These are phyloP conservation scores for Cladosporium oxysporum DNA, from an alignment of 2,329 filamentous ascomycete genomes.

Conservation along the genomic window DNA sequence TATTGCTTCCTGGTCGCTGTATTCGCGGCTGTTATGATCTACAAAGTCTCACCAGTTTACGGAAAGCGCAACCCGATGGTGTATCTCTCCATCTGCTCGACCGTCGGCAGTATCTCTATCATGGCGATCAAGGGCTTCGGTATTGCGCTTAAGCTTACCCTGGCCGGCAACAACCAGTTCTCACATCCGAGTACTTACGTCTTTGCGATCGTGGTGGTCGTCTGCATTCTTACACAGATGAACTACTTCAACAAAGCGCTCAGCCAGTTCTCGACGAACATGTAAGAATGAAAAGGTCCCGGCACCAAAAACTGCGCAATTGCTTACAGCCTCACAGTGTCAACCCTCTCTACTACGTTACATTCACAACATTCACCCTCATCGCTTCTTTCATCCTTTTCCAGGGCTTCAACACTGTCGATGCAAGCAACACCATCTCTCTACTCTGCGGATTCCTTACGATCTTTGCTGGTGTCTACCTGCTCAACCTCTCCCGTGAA, in stretches of 20 bases:
- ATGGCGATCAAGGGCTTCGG: constrained; percentile 99
- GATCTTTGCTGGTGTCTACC: constrained; percentile 93
- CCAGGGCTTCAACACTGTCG: constrained; percentile 91
- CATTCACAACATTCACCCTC: constrained; percentile 91
- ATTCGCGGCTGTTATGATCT: constrained; percentile 94
- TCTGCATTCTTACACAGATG: constrained; percentile 98
- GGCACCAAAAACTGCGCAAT: background rate
- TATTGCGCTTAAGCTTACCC: constrained; percentile 92
- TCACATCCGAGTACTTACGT: constrained; percentile 93
- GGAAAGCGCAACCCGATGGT: constrained; percentile 95
- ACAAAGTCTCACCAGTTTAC: constrained; percentile 83
- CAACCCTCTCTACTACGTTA: constrained; percentile 96
- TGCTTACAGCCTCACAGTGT: constrained; percentile 58
- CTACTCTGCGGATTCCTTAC: constrained; percentile 89
- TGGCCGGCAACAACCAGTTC: constrained; percentile 93
- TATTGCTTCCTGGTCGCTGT: constrained; percentile 79
- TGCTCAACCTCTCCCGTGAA: constrained; percentile 89
- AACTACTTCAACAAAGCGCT: constrained; percentile 99
- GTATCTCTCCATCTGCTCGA: constrained; percentile 96
- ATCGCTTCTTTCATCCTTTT: constrained; percentile 96
- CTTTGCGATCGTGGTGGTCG: constrained; percentile 87
- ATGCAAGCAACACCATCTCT: constrained; percentile 87
- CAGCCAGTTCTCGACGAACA: constrained; percentile 94
- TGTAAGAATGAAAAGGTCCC: constrained; percentile 61
- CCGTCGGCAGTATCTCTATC: constrained; percentile 93